phyloP scores from a whole-genome alignment of 2,329 filamentous ascomycete genomes.

The Dissoconium aciculare region DNA sequence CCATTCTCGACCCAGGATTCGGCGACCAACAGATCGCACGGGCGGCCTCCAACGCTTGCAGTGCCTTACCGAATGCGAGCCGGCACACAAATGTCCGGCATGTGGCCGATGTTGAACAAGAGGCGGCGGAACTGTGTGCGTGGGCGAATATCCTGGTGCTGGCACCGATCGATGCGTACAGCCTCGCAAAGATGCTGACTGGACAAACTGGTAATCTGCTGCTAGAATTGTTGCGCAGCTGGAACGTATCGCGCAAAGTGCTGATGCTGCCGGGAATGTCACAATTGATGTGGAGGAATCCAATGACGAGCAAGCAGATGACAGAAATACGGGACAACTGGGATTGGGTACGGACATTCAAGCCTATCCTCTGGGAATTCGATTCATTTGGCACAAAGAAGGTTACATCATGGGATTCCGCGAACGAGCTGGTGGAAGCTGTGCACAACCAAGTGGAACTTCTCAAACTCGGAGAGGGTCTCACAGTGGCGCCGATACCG shows the following conservation, averaged over 20 bases:
- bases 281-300: constrained; percentile 75
- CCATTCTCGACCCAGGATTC: constrained; percentile 23
- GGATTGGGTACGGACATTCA: constrained; percentile 72
- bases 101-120: constrained; percentile 22
- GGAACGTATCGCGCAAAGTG: constrained; percentile 76
- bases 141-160: constrained; percentile 83
- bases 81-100: constrained; percentile 12
- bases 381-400: constrained; percentile 38
- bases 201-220: constrained; percentile 70
- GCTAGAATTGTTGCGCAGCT: constrained; percentile 66
- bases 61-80: constrained; percentile 19
- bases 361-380: constrained; percentile 72
- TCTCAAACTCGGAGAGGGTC: constrained; percentile 56
- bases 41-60: constrained; percentile 18
- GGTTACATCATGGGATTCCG: constrained; percentile 39
- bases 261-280: constrained; percentile 82
- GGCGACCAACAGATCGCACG: constrained; percentile 21
- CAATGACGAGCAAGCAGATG: constrained; percentile 74
- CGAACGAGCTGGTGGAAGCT: constrained; percentile 57
- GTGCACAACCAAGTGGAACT: constrained; percentile 66
- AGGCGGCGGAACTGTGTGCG: constrained; percentile 53
- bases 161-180: constrained; percentile 71
- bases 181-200: constrained; percentile 72
- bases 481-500: constrained; percentile 34
- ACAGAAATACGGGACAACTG: constrained; percentile 70